Base-by-base conservation (phyloP, 2,329 filamentous ascomycete species). In the Scorias spongiosa region DNA sequence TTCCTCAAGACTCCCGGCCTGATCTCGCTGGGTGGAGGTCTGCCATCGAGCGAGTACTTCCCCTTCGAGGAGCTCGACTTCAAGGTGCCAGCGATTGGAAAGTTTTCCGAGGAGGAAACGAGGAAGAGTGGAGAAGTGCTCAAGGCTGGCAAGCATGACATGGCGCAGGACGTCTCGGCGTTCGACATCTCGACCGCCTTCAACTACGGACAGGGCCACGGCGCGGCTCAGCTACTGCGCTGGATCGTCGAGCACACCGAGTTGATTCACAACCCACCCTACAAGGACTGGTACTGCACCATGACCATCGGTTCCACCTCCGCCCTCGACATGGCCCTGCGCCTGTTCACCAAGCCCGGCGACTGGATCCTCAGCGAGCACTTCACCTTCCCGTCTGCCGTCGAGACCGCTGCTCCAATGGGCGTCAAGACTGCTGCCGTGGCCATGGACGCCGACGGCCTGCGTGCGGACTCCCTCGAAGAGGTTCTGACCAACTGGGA, bases 171-270 rank as follows among this genome's bases (percentile, higher is more conserved):
- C 15, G 78, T 71, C 48, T 73, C 73, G 37, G 63, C 70, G 20
- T 78, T 63, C 67, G 91, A 98, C 65, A 75, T 98, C 42, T 78
- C 84, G 39, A 85, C 93, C 49, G 83, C 83, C 1, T 79, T 95
- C 60, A 96, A 98, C 66, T 98, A 98, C 61, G 85, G 84, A 29
- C 87, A 94, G 65, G 80, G 87, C 8, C 78, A 78, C 14, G 91
- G 91, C 14, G 78, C 85, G 10, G 82, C 86, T 2, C 91, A 94
- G 65, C 71, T 98, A 62, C 68, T 95, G 49, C 80, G 91, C 47
- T 96, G 84, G 66, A 72, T 96, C 42, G 93, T 88, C 0, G 91
- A 98, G 68, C 91, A 96, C 65, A 93, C 88, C 0, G 89, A 98
- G 66, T 77, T 96, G 44, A 78, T 94, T 12, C 84, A 86, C 63